phyloP scores from a whole-genome alignment of 129 eudicot species.

The Kitagawia praeruptora region DNA sequence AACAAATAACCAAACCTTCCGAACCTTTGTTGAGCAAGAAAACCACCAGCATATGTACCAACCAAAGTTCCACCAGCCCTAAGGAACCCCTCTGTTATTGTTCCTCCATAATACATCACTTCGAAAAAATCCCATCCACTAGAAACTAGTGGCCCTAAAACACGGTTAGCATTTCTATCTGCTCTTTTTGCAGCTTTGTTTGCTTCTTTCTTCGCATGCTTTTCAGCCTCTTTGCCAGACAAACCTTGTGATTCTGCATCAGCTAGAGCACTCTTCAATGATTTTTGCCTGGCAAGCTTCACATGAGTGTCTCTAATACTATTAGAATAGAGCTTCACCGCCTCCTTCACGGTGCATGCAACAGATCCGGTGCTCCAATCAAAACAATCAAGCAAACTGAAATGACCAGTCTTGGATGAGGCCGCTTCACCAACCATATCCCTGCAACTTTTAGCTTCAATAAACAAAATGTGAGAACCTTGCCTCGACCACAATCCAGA shows the following conservation, averaged over 20 bases:
- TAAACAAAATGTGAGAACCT: constrained; percentile 11
- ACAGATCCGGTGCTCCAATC: constrained; percentile 80
- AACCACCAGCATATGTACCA: constrained; percentile 68
- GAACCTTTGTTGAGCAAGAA: constrained; percentile 57
- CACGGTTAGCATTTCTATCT: constrained; percentile 58
- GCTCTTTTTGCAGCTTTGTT: constrained; percentile 84
- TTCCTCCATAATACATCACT: constrained; percentile 75
- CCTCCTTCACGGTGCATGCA: constrained; percentile 75
- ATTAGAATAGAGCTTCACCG: constrained; percentile 63
- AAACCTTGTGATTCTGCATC: constrained; percentile 69
- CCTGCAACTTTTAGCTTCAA: constrained; percentile 76
- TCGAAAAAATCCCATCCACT: constrained; percentile 95
- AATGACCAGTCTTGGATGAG: constrained; percentile 80
- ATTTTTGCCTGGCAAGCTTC: constrained; percentile 51
- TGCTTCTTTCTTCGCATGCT: constrained; percentile 64
- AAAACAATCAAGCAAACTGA: constrained; percentile 61
- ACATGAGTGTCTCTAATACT: constrained; percentile 65
- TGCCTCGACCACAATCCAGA: neutral
- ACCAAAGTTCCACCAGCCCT: constrained; percentile 79
- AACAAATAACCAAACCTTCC: constrained; percentile 82
- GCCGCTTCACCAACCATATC: constrained; percentile 67
- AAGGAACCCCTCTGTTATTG: constrained; percentile 65
- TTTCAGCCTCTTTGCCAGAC: constrained; percentile 56
- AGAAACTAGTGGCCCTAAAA: constrained; percentile 81
- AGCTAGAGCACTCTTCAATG: constrained; percentile 50